A percentile compares a stretch with the other conserved stretches of the same genome.
Evolutionary conservation across 371 early-diverging fungal species (phyloP).

Genomic region (Paraphysoderma sedebokerense): DNA sequence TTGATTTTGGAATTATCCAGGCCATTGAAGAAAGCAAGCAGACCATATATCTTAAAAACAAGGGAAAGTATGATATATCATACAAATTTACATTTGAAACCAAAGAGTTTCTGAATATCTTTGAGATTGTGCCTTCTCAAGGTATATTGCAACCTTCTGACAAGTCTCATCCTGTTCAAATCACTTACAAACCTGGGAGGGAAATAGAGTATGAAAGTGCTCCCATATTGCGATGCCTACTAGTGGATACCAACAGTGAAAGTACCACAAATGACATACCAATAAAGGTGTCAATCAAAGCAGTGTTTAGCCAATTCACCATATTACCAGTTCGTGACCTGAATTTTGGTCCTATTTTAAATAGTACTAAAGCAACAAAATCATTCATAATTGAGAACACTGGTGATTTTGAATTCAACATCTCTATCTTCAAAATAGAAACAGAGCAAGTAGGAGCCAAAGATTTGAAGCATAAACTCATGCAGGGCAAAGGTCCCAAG

Average conservation of each 20-base stretch:
- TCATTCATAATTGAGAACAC: slow-evolving; percentile 32
- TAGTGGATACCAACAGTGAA: slow-evolving; percentile 1
- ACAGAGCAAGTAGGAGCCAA: too few species aligned
- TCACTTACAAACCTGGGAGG: slow-evolving; percentile 19
- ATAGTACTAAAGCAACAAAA: slow-evolving; percentile 22
- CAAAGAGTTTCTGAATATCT: slow-evolving; percentile 17
- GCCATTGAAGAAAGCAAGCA: slow-evolving; percentile 34
- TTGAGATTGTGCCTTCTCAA: slow-evolving; percentile 21
- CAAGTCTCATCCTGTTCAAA: slow-evolving; percentile 26
- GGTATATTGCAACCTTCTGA: slow-evolving; percentile 34
- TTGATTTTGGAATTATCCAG: slow-evolving; percentile 34
- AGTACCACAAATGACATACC: slow-evolving; percentile 27
- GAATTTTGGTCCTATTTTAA: slow-evolving; percentile 32
- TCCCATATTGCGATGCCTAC: slow-evolving; percentile 17
- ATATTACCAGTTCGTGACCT: slow-evolving; percentile 29
- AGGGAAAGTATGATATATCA: slow-evolving; percentile 36
- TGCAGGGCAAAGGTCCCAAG: too few species aligned
- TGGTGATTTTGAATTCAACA: slow-evolving; percentile 38
- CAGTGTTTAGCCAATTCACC: slow-evolving; percentile 29
- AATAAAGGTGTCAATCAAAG: slow-evolving; percentile 24
- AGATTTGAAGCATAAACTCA: too few species aligned
- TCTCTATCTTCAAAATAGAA: slow-evolving; percentile 1
- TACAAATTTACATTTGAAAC: slow-evolving; percentile 26
- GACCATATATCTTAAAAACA: slow-evolving; percentile 27
- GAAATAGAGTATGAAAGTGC: slow-evolving; percentile 21